Base-by-base conservation (phyloP, 2,329 filamentous ascomycete genomes). In the Xylaria sp. region DNA sequence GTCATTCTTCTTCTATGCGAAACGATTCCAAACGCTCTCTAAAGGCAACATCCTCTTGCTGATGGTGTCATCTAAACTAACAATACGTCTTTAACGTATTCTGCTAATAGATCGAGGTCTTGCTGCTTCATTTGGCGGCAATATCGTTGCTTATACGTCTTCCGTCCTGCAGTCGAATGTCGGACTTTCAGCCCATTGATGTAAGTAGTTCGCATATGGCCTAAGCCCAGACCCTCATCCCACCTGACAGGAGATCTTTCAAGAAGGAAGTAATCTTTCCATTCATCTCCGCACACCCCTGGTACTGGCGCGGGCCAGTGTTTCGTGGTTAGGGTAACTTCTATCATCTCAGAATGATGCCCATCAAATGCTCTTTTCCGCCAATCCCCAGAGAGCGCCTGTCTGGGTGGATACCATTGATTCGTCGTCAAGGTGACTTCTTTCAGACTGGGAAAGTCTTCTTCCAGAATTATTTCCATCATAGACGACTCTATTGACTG, bases 121-220 rank as follows among this genome's bases (percentile, higher is more conserved):
- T 33, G 2, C 23, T 53, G 7, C 21, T 19, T 47, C 17, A 49
- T 21, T 14, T 40, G 40, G n/a, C 28, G 46, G 40, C 33, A 35
- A 15, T 52, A 58, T 17, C 56, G 37, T 17, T 52, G 37, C 19
- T 11, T 37, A 47, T 47, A n/a, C 12, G 57, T 23, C n/a, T 54
- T 60, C 9, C 8, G 9, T 2, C 49, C 49, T 7, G 7, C 0
- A 23, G 28, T 25, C 31, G 51, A 51, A 51, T 56, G 46, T 8
- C 38, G 51, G 23, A 56, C 21, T 17, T 25, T 37, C 14, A 56
- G 37, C 51, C 45, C n/a, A 23, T 45, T 31, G 17, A 56, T 19
- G 35, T 50, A 50, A 12, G 52, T 31, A 1, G 31, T 56, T 46
- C 45, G 55, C 52, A 56, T 50, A 33, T 61, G 37, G 2, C 47